Evolutionary conservation across 768 basidiomycete species (phyloP).

Genomic region (Trametes meyenii): DNA sequence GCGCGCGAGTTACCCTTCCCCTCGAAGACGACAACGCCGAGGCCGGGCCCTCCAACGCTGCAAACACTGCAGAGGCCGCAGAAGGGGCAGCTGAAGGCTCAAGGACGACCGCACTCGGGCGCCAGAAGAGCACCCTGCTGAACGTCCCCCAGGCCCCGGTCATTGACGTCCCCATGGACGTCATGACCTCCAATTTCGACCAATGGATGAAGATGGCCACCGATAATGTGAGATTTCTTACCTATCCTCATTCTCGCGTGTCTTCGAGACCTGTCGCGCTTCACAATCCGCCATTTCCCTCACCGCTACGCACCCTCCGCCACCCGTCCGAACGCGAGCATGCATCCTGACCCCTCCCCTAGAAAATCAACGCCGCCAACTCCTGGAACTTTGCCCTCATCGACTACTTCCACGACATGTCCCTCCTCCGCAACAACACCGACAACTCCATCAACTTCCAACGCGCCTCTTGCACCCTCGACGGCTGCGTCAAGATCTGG

Average conservation of each 20-base stretch:
- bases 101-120: constrained; percentile 41
- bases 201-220: constrained; percentile 99
- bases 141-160: constrained; percentile 59
- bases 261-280: not conserved
- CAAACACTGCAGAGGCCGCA: constrained; percentile 42
- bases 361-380: constrained; percentile 99
- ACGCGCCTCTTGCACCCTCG: constrained; percentile 95
- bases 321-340: not conserved
- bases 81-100: constrained; percentile 36
- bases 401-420: constrained; percentile 99
- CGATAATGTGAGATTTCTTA: constrained; percentile 76
- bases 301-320: too few relatives aligned
- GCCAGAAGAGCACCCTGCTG: constrained; percentile 63
- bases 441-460: constrained; percentile 99
- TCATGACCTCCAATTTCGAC: constrained; percentile 94
- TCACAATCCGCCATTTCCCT: too few relatives aligned
- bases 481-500: constrained; percentile 99
- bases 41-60: constrained; percentile 57
- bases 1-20: constrained; percentile 58
- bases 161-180: constrained; percentile 69
- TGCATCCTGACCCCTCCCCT: constrained; percentile 21
- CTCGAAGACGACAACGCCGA: constrained; percentile 49
- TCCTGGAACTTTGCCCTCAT: constrained; percentile 98
- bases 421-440: constrained; percentile 85
- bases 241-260: not conserved